phyloP scores from a whole-genome alignment of 1,139 yeast genomes.

The Lizanozyma gosingica region DNA sequence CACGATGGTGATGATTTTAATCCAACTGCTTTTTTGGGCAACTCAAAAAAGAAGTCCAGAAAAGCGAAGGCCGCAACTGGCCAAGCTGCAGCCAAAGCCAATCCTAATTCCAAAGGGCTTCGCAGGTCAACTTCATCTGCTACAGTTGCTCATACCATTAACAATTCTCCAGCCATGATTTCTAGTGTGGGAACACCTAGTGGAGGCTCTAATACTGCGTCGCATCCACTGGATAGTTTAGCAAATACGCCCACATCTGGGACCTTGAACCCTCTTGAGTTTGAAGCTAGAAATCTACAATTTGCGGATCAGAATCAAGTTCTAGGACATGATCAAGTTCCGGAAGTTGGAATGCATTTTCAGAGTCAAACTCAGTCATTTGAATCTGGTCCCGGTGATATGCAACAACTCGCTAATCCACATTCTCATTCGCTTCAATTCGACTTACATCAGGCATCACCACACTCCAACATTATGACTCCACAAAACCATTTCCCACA shows the following conservation, averaged over 20 bases:
- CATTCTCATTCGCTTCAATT: not conserved
- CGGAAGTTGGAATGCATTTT: too few relatives aligned
- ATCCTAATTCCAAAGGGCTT: not conserved
- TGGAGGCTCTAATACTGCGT: not conserved
- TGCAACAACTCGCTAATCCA: not conserved
- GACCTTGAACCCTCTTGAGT: not conserved
- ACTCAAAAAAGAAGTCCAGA: not conserved
- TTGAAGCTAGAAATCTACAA: not conserved
- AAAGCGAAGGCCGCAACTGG: not conserved
- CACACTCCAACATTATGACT: not conserved
- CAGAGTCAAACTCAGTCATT: not conserved
- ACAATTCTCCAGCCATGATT: not conserved
- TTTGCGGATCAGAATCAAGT: not conserved
- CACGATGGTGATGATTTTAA: slow-evolving; percentile 18
- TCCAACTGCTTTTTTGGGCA: slow-evolving; percentile 12
- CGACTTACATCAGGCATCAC: not conserved
- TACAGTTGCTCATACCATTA: too few relatives aligned
- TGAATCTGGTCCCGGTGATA: not conserved
- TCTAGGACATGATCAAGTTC: too few relatives aligned
- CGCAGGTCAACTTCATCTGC: not conserved
- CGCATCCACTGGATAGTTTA: slow-evolving; percentile 2
- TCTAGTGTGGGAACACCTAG: not conserved
- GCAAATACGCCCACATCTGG: not conserved
- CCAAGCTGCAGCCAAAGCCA: not conserved
- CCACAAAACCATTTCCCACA: not conserved